phyloP scores from a whole-genome alignment of 495 filamentous ascomycete genomes.

The Geoglossum glabrum region DNA sequence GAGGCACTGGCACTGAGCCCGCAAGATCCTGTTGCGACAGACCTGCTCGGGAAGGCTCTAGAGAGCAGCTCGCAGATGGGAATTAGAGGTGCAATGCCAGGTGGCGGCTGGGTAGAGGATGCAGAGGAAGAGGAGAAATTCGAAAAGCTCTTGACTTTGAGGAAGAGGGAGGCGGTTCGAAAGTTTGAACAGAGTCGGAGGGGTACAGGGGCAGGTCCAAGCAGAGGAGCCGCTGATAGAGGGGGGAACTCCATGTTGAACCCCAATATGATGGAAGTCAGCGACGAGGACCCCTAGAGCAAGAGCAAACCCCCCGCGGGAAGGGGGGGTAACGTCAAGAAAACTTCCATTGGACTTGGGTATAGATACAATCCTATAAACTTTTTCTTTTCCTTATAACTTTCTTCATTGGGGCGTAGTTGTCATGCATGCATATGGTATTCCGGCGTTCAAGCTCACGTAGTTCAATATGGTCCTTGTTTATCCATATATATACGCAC shows the following conservation, averaged over 20 bases:
- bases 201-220: neutral
- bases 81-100: neutral
- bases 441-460: too few relatives aligned
- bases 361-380: too few relatives aligned
- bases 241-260: neutral
- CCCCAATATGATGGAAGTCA: neutral
- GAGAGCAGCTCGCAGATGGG: constrained; percentile 13
- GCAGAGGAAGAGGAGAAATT: neutral
- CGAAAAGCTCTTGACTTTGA: neutral
- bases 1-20: constrained; percentile 23
- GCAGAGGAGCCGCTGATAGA: neutral
- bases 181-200: neutral
- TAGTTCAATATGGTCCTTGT: too few relatives aligned
- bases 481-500: too few relatives aligned
- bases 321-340: too few relatives aligned
- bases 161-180: constrained; percentile 1
- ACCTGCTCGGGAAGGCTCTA: constrained; percentile 20
- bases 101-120: neutral
- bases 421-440: too few relatives aligned
- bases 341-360: too few relatives aligned
- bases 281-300: neutral
- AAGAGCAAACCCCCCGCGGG: too few relatives aligned
- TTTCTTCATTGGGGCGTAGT: too few relatives aligned
- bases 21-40: constrained; percentile 23
- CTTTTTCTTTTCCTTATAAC: too few relatives aligned